These are phyloP conservation scores for Eutrema yunnanense DNA, from an alignment of 345 rosid genomes.

Conservation along the genomic window DNA sequence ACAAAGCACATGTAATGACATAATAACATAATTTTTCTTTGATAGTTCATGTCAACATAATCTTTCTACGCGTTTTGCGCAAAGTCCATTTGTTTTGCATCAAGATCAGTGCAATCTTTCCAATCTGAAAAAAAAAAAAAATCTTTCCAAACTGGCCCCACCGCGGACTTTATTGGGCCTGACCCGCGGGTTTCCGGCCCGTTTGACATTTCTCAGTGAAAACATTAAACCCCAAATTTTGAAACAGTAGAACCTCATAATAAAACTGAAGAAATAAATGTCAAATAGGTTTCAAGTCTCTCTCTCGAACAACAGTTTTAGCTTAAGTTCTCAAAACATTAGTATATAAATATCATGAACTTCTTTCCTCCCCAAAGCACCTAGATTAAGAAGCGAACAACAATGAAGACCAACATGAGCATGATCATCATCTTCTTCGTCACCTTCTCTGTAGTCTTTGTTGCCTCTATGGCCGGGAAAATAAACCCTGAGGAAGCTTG, in stretches of 20 bases:
- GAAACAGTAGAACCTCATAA: neutral
- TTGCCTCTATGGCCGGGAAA: neutral
- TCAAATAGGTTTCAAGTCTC: neutral
- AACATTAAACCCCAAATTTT: too few species aligned
- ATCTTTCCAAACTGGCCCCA: too few species aligned
- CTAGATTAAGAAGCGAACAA: neutral
- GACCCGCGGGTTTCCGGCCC: too few species aligned
- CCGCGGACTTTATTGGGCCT: too few species aligned
- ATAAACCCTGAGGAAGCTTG: conserved; percentile 8
- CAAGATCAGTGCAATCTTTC: too few species aligned
- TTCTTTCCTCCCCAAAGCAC: neutral
- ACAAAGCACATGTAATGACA: too few species aligned
- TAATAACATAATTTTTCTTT: too few species aligned
- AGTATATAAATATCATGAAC: neutral
- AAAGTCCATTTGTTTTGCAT: too few species aligned
- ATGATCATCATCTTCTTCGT: neutral
- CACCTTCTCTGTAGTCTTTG: neutral
- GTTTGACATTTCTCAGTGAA: too few species aligned
- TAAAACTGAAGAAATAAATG: neutral
- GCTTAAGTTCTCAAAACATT: neutral
- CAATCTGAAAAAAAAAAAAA: too few species aligned
- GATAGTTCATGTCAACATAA: too few species aligned
- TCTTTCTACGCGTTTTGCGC: too few species aligned
- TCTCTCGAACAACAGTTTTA: neutral
- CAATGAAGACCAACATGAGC: conserved; percentile 7